phyloP scores from a whole-genome alignment of 108 stramenopile genomes.

The Cyclotella atomus region DNA sequence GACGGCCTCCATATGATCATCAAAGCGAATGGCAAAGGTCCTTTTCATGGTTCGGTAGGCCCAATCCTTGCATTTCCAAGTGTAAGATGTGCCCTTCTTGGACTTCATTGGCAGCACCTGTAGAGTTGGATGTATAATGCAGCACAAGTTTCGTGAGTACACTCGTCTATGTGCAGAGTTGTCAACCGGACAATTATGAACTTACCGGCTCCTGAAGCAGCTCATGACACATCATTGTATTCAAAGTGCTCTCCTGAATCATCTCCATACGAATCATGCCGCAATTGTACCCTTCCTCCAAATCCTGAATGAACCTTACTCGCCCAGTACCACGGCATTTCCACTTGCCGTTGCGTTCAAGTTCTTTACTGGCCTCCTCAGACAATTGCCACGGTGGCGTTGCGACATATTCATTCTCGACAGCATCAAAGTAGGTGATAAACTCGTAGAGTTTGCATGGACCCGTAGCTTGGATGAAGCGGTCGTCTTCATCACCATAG shows the following conservation, averaged over 20 bases:
- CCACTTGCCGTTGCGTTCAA: slow-evolving; percentile 7
- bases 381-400: background rate
- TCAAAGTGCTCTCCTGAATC: slow-evolving; percentile 18
- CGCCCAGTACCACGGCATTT: slow-evolving; percentile 12
- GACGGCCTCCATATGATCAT: slow-evolving; percentile 21
- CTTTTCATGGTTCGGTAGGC: slow-evolving; percentile 18
- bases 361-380: background rate
- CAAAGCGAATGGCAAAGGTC: slow-evolving; percentile 30
- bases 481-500: slow-evolving; percentile 20
- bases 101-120: slow-evolving; percentile 22
- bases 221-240: slow-evolving; percentile 30
- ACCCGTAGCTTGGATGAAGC: slow-evolving; percentile 9
- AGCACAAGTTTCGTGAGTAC: too few relatives aligned
- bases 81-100: slow-evolving; percentile 27
- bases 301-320: slow-evolving; percentile 17
- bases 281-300: slow-evolving; percentile 35
- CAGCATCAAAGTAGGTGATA: slow-evolving; percentile 18
- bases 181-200: too few relatives aligned
- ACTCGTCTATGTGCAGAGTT: too few relatives aligned
- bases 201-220: slow-evolving; percentile 15
- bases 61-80: slow-evolving; percentile 31
- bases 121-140: background rate
- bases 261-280: slow-evolving; percentile 38
- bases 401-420: background rate
- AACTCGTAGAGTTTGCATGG: slow-evolving; percentile 22